Conservation (phyloP, 345 rosid genomes). For the Schrenkiella parvula region DNA sequence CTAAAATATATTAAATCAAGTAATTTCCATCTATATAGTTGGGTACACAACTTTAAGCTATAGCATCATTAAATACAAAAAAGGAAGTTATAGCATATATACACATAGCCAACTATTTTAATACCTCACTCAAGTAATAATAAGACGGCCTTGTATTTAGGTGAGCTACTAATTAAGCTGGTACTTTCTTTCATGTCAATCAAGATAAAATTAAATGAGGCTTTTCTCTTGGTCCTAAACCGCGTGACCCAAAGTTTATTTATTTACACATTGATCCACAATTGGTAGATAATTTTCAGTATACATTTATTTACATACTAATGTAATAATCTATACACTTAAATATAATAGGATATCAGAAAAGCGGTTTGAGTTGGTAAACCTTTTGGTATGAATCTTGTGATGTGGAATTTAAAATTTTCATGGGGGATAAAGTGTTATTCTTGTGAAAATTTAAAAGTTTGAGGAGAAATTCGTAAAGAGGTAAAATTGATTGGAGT, state of each 20-base stretch:
- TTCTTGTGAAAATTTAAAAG: background rate
- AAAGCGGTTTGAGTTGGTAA: background rate
- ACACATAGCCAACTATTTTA: background rate
- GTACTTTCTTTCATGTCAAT: constrained; percentile 13
- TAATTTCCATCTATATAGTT: background rate
- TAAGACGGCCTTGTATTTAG: constrained; percentile 29
- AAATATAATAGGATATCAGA: background rate
- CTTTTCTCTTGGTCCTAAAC: background rate
- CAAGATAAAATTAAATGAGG: background rate
- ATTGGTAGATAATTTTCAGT: background rate
- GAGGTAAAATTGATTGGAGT: background rate
- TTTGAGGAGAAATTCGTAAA: background rate
- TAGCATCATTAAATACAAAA: background rate
- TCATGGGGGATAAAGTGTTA: background rate
- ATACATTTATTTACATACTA: background rate
- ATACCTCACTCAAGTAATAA: constrained; percentile 18
- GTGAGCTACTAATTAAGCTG: constrained; percentile 30
- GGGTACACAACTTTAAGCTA: background rate
- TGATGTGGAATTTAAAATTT: background rate
- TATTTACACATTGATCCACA: background rate
- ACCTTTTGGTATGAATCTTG: background rate
- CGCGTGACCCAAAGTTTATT: background rate
- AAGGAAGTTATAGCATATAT: background rate
- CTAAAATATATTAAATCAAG: background rate
- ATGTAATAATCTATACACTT: too few species aligned